Evolutionary conservation across 768 basidiomycete genomes (phyloP), one percentile per base, ranked within the genome.

Genomic region (Leccinum barrowsii): DNA sequence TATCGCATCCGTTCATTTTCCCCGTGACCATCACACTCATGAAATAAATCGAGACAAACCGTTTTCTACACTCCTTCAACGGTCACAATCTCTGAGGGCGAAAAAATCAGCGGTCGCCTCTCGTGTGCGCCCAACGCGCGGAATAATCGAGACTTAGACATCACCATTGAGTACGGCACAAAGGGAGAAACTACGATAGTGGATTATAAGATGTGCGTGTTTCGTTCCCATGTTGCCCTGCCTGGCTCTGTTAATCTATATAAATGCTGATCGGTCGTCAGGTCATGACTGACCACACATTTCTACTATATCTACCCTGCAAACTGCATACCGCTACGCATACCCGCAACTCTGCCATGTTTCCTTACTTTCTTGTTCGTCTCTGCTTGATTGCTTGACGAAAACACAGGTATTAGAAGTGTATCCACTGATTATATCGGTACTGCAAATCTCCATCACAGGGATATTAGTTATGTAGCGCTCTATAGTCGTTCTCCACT

Each of bases 111-210:
- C 19, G 97, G 97, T 47, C 74, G 61, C 42, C 73, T 99, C 44
- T 72, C 81, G 17, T 96, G 94, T 70, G 84, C 87, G 4, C 97
- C 97, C 21, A 99, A 99, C 74, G 80, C 82, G 49, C 85, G 90
- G 64, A 99, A 99, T 77, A 91, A 91, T 72, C 89, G 97, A 49
- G 97, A 99, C 70, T 80, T 99, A 48, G 97, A 98, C 72, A 98
- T 99, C 72, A 73, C 73, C 22, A 82, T 98, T 66, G 76, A 82
- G 55, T 97, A 94, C 77, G 77, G 84, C 67, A 69, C 80, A 21
- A 64, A 60, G 26, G 69, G 61, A 50, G 72, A 65, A 52, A 61
- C 49, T 59, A 62, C 51, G 56, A 63, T 44, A 70, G 77, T 91
- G 63, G 77, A 87, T 5, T 94, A 92, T 74, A 92, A 91, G 78